These are phyloP conservation scores for Aspergillus steynii DNA, from an alignment of 495 filamentous ascomycete species.

Conservation along the genomic window DNA sequence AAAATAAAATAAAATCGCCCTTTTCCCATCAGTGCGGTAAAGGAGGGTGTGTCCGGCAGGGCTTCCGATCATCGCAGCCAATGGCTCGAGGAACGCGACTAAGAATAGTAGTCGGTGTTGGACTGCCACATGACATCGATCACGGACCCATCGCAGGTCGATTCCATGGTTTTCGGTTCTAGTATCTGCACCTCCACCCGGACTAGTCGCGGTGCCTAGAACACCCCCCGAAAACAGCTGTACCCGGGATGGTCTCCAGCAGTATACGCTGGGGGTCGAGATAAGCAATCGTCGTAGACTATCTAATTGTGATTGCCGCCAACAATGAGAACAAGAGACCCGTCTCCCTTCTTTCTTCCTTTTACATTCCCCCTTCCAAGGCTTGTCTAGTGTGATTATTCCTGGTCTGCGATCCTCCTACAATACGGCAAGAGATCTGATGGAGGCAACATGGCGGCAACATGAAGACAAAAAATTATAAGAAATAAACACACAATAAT, in stretches of 20 bases:
- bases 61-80: slow-evolving; percentile 11
- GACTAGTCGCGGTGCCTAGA: slow-evolving; percentile 16
- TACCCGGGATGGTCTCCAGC: background rate
- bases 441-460: too few species aligned
- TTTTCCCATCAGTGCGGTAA: background rate
- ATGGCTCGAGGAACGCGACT: slow-evolving; percentile 1
- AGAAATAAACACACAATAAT: background rate
- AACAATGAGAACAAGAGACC: background rate
- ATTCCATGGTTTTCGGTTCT: slow-evolving; percentile 18
- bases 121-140: slow-evolving; percentile 20
- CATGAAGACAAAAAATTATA: background rate
- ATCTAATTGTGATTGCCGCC: background rate
- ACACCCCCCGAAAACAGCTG: slow-evolving; percentile 11
- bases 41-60: slow-evolving; percentile 8
- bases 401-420: too few species aligned
- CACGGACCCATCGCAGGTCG: slow-evolving; percentile 8
- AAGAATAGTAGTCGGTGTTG: slow-evolving; percentile 13
- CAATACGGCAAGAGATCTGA: too few species aligned
- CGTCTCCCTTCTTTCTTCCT: background rate
- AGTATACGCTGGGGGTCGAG: background rate
- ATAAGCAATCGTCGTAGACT: background rate
- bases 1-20: background rate
- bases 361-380: background rate
- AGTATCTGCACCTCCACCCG: slow-evolving; percentile 2
- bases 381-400: too few species aligned